Conservation (phyloP, 1,284 basidiomycete genomes). For the Athelia psychrophila region DNA sequence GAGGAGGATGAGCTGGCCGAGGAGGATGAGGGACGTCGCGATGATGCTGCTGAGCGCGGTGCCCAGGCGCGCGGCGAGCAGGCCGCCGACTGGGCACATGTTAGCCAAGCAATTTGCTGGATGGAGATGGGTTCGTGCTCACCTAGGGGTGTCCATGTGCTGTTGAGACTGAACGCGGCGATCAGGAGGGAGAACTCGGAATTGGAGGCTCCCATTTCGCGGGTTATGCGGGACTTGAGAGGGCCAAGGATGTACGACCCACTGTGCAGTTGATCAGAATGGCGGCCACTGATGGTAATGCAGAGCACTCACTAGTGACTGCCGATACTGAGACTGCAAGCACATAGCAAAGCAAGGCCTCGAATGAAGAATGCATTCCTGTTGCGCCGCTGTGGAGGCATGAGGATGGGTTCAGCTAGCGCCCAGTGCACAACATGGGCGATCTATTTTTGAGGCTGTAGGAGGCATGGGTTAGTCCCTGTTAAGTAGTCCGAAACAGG, state of each 20-base stretch:
- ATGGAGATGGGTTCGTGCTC: no score
- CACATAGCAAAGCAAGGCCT: conserved; percentile 63
- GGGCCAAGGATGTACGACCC: conserved; percentile 72
- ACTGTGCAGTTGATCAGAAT: conserved; percentile 32
- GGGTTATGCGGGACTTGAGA: conserved; percentile 66
- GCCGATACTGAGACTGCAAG: conserved; percentile 72
- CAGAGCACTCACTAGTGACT: conserved; percentile 64
- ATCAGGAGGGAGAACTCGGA: conserved; percentile 76
- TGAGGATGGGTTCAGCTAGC: no score
- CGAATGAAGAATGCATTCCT: conserved; percentile 46
- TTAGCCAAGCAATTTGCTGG: no score
- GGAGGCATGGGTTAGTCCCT: no score
- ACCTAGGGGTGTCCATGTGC: conserved; percentile 75
- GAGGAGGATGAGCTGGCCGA: conserved; percentile 54
- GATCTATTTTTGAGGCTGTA: no score
- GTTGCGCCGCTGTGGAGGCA: neutral
- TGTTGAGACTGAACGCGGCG: conserved; percentile 73
- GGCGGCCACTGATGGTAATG: neutral
- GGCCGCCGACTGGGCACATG: conserved; percentile 37
- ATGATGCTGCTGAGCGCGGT: conserved; percentile 68
- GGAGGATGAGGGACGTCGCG: conserved; percentile 67
- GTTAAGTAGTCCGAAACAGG: no score
- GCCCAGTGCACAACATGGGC: no score
- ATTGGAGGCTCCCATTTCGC: conserved; percentile 74
- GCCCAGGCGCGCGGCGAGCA: conserved; percentile 65